phyloP scores from a whole-genome alignment of 1,284 basidiomycete genomes.

The Hemileccinum hortonii region DNA sequence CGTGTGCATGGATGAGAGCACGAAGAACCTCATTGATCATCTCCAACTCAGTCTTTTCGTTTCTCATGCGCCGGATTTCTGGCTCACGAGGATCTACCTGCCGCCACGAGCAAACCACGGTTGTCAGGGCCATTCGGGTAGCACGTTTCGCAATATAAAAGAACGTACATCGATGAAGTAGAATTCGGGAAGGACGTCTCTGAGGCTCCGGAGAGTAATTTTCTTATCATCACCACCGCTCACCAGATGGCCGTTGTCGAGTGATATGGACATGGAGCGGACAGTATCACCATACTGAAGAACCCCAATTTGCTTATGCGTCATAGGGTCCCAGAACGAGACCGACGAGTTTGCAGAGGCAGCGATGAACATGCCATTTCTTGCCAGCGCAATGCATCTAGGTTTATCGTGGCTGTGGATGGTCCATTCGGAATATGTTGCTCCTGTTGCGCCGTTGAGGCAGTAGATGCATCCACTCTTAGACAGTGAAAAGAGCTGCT shows the following conservation, averaged over 20 bases:
- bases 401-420: not conserved
- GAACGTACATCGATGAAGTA: not conserved
- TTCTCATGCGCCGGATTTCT: not conserved
- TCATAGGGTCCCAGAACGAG: not conserved
- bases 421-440: not conserved
- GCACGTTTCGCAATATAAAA: not conserved
- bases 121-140: not conserved
- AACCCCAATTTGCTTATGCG: not conserved
- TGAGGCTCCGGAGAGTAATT: not conserved
- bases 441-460: not conserved
- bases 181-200: not conserved
- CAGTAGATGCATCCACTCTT: not conserved
- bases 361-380: not conserved
- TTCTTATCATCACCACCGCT: not conserved
- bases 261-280: not conserved
- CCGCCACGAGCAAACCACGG: not conserved
- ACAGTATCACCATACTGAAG: not conserved
- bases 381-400: not conserved
- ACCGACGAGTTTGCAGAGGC: not conserved
- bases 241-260: not conserved
- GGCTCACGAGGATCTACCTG: not conserved
- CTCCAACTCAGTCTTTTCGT: not conserved
- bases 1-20: not conserved
- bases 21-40: not conserved
- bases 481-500: constrained; percentile 1